Base-by-base conservation (phyloP, 441 rosid species). In the Arabidopsis hybrid region DNA sequence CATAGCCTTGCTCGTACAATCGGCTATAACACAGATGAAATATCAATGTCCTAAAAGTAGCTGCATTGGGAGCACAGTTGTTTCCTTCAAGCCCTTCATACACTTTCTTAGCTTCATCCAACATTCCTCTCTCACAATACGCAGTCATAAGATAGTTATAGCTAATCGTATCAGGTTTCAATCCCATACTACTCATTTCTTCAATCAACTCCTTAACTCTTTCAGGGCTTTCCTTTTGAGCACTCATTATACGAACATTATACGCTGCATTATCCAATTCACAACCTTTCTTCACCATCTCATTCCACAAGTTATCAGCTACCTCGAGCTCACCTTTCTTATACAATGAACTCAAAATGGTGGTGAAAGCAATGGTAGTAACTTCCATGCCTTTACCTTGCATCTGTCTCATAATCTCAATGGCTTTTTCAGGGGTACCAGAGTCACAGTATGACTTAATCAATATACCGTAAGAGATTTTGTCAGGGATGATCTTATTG, bases 101-200 rank as follows among this genome's bases (percentile, higher is more conserved):
- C 11, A 89, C 91, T 58, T 83, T 79, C 80, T 63, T 81, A 3
- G 96, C 96, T 55, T 90, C 88, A 26, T 79, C 82, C 82, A 92
- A 67, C 95, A 83, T 83, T 65, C 88, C 87, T 11, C 29, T 73
- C 74, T 61, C 66, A 31, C 85, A 89, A 69, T 85, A 90, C 5
- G 89, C 81, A 42, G 90, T 84, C 84, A 89, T 87, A 68, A 90
- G 81, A 76, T 76, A 89, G 72, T 92, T 92, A 64, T 87, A 90
- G 46, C 87, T 88, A 52, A 84, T 73, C 0, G 89, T 83, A 76
- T 90, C 90, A 0, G 94, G 96, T 73, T 83, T 86, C 73, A 87
- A 75, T 38, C 94, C 97, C 0, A 52, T 14, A 52, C 12, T 69
- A 51, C 69, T 79, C 94, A 92, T 90, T 59, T 88, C 92, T 3